Base-by-base conservation (phyloP, 805 yeast species). In the Saturnispora gosingensis region DNA sequence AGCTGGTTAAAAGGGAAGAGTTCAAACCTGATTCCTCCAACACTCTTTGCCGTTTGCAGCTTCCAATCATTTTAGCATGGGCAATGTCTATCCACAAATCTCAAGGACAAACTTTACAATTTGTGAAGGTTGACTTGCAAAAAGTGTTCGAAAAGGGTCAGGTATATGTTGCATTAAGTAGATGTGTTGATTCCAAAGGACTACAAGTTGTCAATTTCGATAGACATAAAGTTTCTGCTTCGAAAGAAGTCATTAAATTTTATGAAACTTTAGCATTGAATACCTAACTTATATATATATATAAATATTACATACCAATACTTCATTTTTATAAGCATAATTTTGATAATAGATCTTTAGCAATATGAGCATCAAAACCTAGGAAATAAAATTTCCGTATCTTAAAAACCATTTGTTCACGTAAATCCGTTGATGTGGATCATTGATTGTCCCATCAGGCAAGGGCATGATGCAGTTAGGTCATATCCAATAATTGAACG, bases 11-110 rank as follows among this genome's bases (percentile, higher is more conserved):
- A 27, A 60, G 65, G 3, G 71, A 69, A 40, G 70, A 68, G 11
- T 75, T 74, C 43, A 53, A 60, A 1, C 62, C 65, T 0, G 74
- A 62, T 28, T 46, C 42, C 15, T 42, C 50, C 2, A 56, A 58
- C 16, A 56, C 54, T 15, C 49, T 74, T 8, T 64, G 64, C 7
- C 72, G 90, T 60, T 62, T 56, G 0, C 95, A 86, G 61, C 58
- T 85, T 2, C 95, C 95, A 1, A 68, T 86, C 30, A 70, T 84
- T 52, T 67, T 86, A 36, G 81, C 93, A 24, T 86, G 93, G 93
- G 89, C 95, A 0, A 65, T 86, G 58, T 86, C 93, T 0, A 86
- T 86, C 48, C 95, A 86, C 62, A 86, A 86, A 63, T 80, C 93
- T 0, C 95, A 86, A 63, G 95, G 95, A 2, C 95, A 86, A 67